A percentile compares a stretch with the other conserved stretches of the same genome.
Evolutionary conservation across 1,284 basidiomycete genomes (phyloP).

Genomic region (Boletus semigastroideus): DNA sequence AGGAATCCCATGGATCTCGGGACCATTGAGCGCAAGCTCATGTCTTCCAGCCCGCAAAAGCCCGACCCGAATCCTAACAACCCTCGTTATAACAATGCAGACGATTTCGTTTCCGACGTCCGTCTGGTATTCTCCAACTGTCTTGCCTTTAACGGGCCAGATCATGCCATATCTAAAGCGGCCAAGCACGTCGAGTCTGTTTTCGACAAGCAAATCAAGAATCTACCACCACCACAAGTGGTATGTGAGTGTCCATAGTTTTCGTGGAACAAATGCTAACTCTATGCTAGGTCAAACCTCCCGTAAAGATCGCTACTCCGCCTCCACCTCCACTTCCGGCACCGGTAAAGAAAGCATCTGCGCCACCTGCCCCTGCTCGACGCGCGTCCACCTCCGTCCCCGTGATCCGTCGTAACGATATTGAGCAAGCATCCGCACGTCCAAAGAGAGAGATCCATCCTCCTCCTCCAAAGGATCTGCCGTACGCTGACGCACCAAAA

Average conservation of each 20-base stretch:
- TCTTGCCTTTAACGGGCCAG: constrained; percentile 88
- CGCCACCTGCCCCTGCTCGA: constrained; percentile 41
- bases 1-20: constrained; percentile 93
- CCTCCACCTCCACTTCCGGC: constrained; percentile 35
- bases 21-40: constrained; percentile 90
- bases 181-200: constrained; percentile 81
- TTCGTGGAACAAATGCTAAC: constrained; percentile 19
- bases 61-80: constrained; percentile 66
- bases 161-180: constrained; percentile 78
- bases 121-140: constrained; percentile 89
- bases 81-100: constrained; percentile 71
- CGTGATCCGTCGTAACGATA: constrained; percentile 72
- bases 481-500: constrained; percentile 76
- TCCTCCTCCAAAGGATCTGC: constrained; percentile 88
- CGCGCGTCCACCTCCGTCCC: constrained; percentile 77
- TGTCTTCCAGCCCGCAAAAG: constrained; percentile 75
- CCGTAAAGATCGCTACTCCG: constrained; percentile 49
- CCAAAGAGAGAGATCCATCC: constrained; percentile 98
- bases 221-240: constrained; percentile 74
- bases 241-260: constrained; percentile 45
- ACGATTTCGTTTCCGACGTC: constrained; percentile 83
- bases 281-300: constrained; percentile 46
- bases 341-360: constrained; percentile 46
- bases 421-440: constrained; percentile 56
- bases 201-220: constrained; percentile 88